Conservation (phyloP, 495 filamentous ascomycete genomes). For the Collariella sp. region DNA sequence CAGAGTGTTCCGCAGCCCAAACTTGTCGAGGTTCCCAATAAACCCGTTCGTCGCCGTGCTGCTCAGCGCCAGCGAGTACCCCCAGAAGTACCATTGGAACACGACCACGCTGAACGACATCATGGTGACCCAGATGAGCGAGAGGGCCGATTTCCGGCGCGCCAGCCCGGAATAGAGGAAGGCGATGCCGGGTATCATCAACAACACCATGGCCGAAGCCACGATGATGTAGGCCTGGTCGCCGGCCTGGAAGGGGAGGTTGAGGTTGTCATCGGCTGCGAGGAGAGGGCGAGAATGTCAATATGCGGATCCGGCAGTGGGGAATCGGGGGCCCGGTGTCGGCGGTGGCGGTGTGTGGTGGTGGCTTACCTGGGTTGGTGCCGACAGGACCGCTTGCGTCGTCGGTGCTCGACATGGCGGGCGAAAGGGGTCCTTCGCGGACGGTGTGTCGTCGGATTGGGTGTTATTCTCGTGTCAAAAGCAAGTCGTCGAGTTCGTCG, state of each 20-base stretch:
- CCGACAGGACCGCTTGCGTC: constrained; percentile 3
- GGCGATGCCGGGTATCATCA: constrained; percentile 92
- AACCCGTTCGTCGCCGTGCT: constrained; percentile 69
- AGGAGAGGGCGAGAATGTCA: not conserved
- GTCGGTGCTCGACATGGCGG: constrained; percentile 12
- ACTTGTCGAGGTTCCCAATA: constrained; percentile 80
- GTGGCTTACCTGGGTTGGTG: constrained; percentile 7
- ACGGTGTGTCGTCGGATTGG: not conserved
- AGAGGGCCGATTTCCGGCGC: constrained; percentile 88
- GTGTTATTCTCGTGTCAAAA: not conserved
- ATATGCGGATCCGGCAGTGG: not conserved
- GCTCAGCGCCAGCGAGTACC: constrained; percentile 88
- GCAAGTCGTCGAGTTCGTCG: not conserved
- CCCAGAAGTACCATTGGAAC: constrained; percentile 99
- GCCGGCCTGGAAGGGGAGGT: constrained; percentile 58
- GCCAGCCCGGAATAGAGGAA: constrained; percentile 99
- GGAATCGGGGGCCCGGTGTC: no score
- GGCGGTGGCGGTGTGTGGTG: not conserved
- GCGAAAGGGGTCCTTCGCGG: not conserved
- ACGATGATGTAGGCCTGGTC: constrained; percentile 82
- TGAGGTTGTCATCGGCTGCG: constrained; percentile 64
- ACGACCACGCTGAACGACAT: constrained; percentile 82
- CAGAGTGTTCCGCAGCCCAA: constrained; percentile 73
- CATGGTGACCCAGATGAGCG: constrained; percentile 89
- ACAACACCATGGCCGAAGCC: constrained; percentile 84